phyloP scores from a whole-genome alignment of 2,329 filamentous ascomycete species.

The Nemania bipapillata region DNA sequence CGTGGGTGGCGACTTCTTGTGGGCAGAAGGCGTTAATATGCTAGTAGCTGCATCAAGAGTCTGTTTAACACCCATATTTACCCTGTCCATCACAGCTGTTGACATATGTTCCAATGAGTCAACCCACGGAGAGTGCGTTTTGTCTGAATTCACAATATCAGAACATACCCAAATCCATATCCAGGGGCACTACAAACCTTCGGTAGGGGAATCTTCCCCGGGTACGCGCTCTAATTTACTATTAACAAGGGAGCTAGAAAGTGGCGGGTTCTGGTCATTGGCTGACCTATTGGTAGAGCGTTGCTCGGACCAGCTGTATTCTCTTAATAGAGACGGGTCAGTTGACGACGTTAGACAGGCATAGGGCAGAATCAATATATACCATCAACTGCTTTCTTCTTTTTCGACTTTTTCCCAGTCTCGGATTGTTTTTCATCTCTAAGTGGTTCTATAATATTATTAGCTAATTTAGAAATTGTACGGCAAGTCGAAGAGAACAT shows the following conservation, averaged over 20 bases:
- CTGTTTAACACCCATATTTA: slow-evolving; percentile 35
- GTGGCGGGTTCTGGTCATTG: neutral
- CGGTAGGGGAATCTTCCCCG: slow-evolving; percentile 8
- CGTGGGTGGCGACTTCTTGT: slow-evolving; percentile 4
- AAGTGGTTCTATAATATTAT: slow-evolving; percentile 3
- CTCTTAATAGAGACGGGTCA: slow-evolving; percentile 11
- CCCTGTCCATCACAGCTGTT: slow-evolving; percentile 24
- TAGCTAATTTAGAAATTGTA: neutral
- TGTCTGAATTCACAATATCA: slow-evolving; percentile 17
- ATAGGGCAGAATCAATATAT: neutral
- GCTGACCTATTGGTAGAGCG: slow-evolving; percentile 17
- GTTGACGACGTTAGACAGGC: neutral
- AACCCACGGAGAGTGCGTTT: slow-evolving; percentile 36
- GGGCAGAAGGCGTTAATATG: slow-evolving; percentile 18
- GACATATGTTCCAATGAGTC: slow-evolving; percentile 34
- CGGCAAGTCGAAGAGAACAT: neutral
- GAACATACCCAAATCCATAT: neutral
- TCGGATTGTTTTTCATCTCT: neutral
- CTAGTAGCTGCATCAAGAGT: slow-evolving; percentile 22
- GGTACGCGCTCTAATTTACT: neutral
- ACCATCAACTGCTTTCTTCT: slow-evolving; percentile 17
- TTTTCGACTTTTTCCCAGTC: slow-evolving; percentile 3
- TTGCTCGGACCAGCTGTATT: slow-evolving; percentile 4
- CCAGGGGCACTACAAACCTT: slow-evolving; percentile 17
- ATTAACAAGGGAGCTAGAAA: neutral